phyloP scores from a whole-genome alignment of 495 filamentous ascomycete genomes.

The Aspergillus avenaceus region DNA sequence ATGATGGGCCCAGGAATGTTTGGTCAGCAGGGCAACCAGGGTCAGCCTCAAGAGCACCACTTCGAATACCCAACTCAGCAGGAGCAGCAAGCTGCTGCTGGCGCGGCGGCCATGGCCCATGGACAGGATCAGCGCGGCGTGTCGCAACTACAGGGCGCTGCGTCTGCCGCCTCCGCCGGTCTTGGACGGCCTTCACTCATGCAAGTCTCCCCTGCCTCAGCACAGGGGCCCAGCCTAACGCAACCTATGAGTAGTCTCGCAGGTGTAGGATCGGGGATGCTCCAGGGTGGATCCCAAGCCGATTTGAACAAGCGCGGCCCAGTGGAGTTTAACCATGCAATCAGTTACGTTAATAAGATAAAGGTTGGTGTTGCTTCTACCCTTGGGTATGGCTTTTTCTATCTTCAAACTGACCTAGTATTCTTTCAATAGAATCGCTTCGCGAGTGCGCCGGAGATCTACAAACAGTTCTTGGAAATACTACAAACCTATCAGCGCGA shows the following conservation, averaged over 20 bases:
- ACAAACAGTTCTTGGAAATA: conserved; percentile 98
- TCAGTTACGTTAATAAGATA: conserved; percentile 99
- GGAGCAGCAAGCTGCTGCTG: conserved; percentile 46
- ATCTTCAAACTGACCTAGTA: background rate
- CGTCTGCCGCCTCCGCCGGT: conserved; percentile 55
- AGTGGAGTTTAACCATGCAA: conserved; percentile 99
- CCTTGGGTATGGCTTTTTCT: background rate
- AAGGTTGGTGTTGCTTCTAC: conserved; percentile 58
- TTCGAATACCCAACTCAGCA: conserved; percentile 44
- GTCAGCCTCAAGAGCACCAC: conserved; percentile 39
- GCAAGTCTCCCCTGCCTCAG: conserved; percentile 42
- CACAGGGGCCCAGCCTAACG: conserved; percentile 44
- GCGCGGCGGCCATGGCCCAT: conserved; percentile 53
- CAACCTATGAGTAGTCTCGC: conserved; percentile 44
- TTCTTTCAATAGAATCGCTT: conserved; percentile 76
- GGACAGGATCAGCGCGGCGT: conserved; percentile 80
- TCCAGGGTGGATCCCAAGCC: conserved; percentile 46
- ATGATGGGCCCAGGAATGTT: conserved; percentile 39
- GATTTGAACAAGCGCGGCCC: conserved; percentile 83
- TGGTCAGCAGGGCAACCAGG: conserved; percentile 33
- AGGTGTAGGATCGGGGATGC: conserved; percentile 41
- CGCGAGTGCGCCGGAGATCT: conserved; percentile 90
- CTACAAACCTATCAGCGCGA: conserved; percentile 98
- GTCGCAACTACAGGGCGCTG: conserved; percentile 74
- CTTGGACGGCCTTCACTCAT: conserved; percentile 38